Base-by-base conservation (phyloP, 805 yeast species). In the Lachancea meyersii region DNA sequence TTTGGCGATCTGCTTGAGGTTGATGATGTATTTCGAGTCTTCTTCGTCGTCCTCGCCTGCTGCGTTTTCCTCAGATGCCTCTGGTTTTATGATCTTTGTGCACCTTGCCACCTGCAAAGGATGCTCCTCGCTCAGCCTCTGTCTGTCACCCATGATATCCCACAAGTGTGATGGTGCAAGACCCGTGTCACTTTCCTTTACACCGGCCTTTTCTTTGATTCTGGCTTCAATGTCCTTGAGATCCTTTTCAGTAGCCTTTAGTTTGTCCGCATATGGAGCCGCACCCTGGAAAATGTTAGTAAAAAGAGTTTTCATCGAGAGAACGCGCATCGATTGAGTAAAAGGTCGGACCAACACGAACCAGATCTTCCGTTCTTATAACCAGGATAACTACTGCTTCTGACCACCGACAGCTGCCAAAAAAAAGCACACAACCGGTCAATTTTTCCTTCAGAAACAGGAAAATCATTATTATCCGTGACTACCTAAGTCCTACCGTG, bases 61-160 rank as follows among this genome's bases (percentile, higher is more conserved):
- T 21, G 39, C 48, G 17, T 47, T 47, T 38, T 44, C 51, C 22
- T 48, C 48, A 31, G 43, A 44, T 11, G 49, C 54, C 13, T 43
- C 52, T n/a, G 43, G 47, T 57, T 82, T 84, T 50, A 93, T 91
- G 66, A 94, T 93, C 70, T 94, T 93, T 20, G 98, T 94, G 69
- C 99, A 93, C 63, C 99, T 76, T 14, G 99, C 98, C 35, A 94
- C 99, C 67, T 93, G 99, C 51, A 93, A 71, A 23, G 98, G 96
- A 60, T 87, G 96, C 61, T 93, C 97, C 63, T 83, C 91, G 47
- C 82, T 75, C 81, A 89, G 80, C 58, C 96, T 74, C 66, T 86
- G 95, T 62, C 85, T 84, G 68, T 93, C 99, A 21, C 97, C 97
- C 73, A 81, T 79, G 37, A 91, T 87, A 69, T 93, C 99, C 99